Evolutionary conservation across 108 stramenopile genomes (phyloP), one percentile per base, ranked within the genome.

Genomic region (Epipyxis sp.): DNA sequence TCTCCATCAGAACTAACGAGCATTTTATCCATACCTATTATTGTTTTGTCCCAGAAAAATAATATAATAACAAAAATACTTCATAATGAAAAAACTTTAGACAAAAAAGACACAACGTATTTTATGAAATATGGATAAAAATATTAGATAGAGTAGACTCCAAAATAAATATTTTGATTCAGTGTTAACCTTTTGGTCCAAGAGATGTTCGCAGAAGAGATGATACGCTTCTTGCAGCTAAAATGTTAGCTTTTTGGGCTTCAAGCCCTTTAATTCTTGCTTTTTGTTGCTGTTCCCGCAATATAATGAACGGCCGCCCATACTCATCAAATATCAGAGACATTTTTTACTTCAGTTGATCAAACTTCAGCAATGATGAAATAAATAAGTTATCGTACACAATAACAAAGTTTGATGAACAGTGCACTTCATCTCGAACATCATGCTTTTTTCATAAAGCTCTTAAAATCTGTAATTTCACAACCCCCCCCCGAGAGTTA

Each of bases 291-390:
- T 98, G 97, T 86, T 99, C 98, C 86, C 94, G 91, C 88, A 99
- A 86, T 69, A 99, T 96, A 80, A 99, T 92, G 85, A 97, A 99
- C 78, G 98, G 98, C 76, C 98, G 86, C n/a, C 98, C 98, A 89
- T 97, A 99, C 90, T 99, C 98, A 90, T 99, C 98, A 68, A 89
- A 90, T 1, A 89, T 78, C 37, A 87, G 41, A 1, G 83, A 80
- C 82, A 86, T 85, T 65, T 65, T 25, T 37, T 57, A 16, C 54
- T 57, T 57, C 54, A n/a, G n/a, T n/a, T n/a, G n/a, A n/a, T n/a
- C n/a, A n/a, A n/a, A n/a, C n/a, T n/a, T n/a, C n/a, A n/a, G n/a
- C n/a, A n/a, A n/a, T n/a, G n/a, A n/a, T n/a, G n/a, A n/a, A n/a
- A n/a, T n/a, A n/a, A n/a, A n/a, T n/a, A n/a, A n/a, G n/a, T n/a